Evolutionary conservation across 2,329 filamentous ascomycete species (phyloP).

Genomic region (Fusarium solani-melongenae): DNA sequence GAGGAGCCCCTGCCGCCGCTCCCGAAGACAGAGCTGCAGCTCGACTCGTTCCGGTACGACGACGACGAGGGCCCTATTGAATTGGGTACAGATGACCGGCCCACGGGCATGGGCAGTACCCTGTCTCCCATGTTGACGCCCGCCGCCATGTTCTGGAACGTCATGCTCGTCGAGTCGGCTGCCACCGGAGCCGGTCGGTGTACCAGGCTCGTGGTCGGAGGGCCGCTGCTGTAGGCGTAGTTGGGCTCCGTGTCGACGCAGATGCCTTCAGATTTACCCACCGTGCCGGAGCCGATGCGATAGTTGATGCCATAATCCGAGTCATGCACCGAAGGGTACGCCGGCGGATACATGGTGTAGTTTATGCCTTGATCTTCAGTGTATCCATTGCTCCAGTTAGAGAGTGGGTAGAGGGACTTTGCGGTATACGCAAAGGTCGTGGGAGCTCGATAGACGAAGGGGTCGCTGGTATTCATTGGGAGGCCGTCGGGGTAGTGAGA

Average conservation of each 20-base stretch:
- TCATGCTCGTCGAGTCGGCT: slow-evolving; percentile 23
- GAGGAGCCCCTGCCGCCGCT: slow-evolving; percentile 20
- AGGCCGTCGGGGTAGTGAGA: slow-evolving; percentile 34
- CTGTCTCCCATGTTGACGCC: slow-evolving; percentile 32
- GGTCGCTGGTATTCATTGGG: slow-evolving; percentile 25
- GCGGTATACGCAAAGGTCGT: slow-evolving; percentile 39
- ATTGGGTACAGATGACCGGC: slow-evolving; percentile 30
- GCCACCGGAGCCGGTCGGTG: slow-evolving; percentile 24
- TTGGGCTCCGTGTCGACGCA: slow-evolving; percentile 43
- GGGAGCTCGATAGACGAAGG: slow-evolving; percentile 33
- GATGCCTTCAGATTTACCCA: slow-evolving; percentile 32
- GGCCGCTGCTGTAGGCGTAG: slow-evolving; percentile 41
- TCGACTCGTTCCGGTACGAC: slow-evolving; percentile 43
- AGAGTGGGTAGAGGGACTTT: slow-evolving; percentile 41
- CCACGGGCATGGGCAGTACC: slow-evolving; percentile 31
- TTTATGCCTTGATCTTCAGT: slow-evolving; percentile 41
- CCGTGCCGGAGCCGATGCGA: slow-evolving; percentile 36
- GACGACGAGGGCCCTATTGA: slow-evolving; percentile 33
- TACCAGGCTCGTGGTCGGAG: slow-evolving; percentile 22
- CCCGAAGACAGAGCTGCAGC: slow-evolving; percentile 37
- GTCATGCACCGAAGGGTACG: slow-evolving; percentile 36
- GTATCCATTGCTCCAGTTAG: slow-evolving; percentile 41
- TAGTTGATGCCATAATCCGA: slow-evolving; percentile 43
- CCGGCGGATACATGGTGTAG: slow-evolving; percentile 39
- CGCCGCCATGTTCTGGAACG: slow-evolving; percentile 38